Percentiles rank a stretch among this genome's conserved stretches.
Evolutionary conservation across 768 basidiomycete species (phyloP).

Genomic region (Russula sp.): DNA sequence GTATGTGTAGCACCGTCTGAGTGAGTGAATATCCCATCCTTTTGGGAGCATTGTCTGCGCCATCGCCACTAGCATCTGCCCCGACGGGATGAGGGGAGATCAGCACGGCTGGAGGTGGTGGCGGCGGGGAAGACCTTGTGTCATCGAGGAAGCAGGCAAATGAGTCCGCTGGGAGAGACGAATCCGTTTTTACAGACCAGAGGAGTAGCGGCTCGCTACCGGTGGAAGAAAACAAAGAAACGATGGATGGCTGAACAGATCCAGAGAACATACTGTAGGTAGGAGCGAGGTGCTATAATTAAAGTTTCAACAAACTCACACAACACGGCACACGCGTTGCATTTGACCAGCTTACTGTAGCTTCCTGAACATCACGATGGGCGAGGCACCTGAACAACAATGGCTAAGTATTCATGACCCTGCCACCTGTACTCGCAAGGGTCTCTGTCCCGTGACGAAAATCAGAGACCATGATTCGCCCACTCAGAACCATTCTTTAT

Average conservation of each 20-base stretch:
- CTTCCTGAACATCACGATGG: background rate
- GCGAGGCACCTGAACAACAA: slow-evolving; percentile 11
- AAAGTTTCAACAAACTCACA: no score
- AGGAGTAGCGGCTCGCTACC: slow-evolving; percentile 52
- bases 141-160: slow-evolving; percentile 60
- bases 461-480: slow-evolving; percentile 38
- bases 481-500: slow-evolving; percentile 64
- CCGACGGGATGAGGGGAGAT: slow-evolving; percentile 35
- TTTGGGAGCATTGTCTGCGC: slow-evolving; percentile 24
- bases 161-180: slow-evolving; percentile 50
- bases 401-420: slow-evolving; percentile 48
- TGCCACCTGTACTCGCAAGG: slow-evolving; percentile 55
- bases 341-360: no score
- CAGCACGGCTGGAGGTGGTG: slow-evolving; percentile 38
- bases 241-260: slow-evolving; percentile 49
- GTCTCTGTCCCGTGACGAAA: slow-evolving; percentile 65
- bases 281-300: no score
- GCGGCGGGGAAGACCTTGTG: slow-evolving; percentile 39
- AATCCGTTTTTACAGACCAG: slow-evolving; percentile 44
- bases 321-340: no score
- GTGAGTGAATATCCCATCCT: slow-evolving; percentile 36
- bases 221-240: slow-evolving; percentile 76
- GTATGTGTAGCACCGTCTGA: slow-evolving; percentile 72
- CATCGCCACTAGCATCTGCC: slow-evolving; percentile 20
- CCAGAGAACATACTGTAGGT: slow-evolving; percentile 42